Evolutionary conservation across 371 early-diverging fungal species (phyloP).

Genomic region (Syncephalis plumigaleata): DNA sequence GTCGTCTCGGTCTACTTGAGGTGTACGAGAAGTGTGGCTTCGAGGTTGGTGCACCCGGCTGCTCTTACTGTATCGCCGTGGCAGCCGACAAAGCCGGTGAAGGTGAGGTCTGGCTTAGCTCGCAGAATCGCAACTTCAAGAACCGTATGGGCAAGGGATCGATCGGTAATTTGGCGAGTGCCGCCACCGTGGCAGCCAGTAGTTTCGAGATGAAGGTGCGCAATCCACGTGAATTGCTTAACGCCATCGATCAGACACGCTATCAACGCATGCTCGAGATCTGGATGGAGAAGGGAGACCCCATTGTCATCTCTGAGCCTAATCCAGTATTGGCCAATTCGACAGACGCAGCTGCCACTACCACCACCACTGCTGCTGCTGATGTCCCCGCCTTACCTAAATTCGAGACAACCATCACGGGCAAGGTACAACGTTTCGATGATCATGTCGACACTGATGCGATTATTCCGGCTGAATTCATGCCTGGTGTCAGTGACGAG

Average conservation of each 20-base stretch:
- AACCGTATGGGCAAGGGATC: slow-evolving; percentile 71
- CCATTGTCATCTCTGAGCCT: slow-evolving; percentile 38
- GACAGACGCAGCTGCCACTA: slow-evolving; percentile 10
- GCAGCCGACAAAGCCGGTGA: slow-evolving; percentile 61
- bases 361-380: slow-evolving; percentile 13
- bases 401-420: slow-evolving; percentile 22
- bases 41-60: slow-evolving; percentile 60
- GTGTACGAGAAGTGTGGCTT: slow-evolving; percentile 59
- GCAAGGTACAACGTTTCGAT: slow-evolving; percentile 48
- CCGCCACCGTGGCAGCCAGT: slow-evolving; percentile 67
- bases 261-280: slow-evolving; percentile 34
- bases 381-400: slow-evolving; percentile 14
- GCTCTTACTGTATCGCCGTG: slow-evolving; percentile 65
- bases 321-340: slow-evolving; percentile 27
- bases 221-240: slow-evolving; percentile 42
- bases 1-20: slow-evolving; percentile 46
- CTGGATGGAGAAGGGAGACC: slow-evolving; percentile 38
- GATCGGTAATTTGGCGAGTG: slow-evolving; percentile 54
- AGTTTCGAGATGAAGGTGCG: slow-evolving; percentile 50
- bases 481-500: slow-evolving; percentile 46
- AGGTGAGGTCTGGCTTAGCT: slow-evolving; percentile 61
- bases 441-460: slow-evolving; percentile 63
- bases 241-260: slow-evolving; percentile 32
- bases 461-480: slow-evolving; percentile 62
- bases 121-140: slow-evolving; percentile 67